These are phyloP conservation scores for Lepidium aucheri DNA, from an alignment of 345 rosid genomes.

Conservation along the genomic window DNA sequence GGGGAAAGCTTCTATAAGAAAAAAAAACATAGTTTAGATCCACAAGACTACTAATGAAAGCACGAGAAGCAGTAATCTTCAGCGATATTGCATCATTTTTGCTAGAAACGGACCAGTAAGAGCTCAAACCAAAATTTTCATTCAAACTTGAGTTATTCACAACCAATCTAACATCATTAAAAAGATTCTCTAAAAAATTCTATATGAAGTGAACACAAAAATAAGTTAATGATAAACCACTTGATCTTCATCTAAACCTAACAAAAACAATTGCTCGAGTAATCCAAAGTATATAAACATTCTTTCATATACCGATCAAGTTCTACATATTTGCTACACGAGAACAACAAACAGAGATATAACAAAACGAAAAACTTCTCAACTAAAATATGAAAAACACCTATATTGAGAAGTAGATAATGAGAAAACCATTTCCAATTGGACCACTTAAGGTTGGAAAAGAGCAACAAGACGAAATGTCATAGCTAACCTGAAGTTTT, in stretches of 20 bases:
- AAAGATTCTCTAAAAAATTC: not conserved
- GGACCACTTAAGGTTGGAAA: not conserved
- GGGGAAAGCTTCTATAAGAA: not conserved
- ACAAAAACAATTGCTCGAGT: not conserved
- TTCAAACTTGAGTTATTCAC: not conserved
- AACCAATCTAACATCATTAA: not conserved
- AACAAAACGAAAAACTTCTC: not conserved
- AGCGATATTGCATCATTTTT: not conserved
- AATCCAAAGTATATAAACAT: not conserved
- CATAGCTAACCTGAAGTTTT: not conserved
- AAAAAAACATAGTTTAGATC: not conserved
- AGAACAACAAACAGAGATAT: not conserved
- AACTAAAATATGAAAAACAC: not conserved
- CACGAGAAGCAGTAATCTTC: not conserved
- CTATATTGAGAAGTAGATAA: not conserved
- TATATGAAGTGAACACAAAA: not conserved
- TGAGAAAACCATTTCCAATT: not conserved
- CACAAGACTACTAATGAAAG: not conserved
- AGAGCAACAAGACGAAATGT: not conserved
- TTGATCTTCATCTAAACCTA: not conserved
- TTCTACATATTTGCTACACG: not conserved
- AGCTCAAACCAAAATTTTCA: not conserved
- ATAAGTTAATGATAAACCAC: not conserved
- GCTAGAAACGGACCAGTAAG: not conserved
- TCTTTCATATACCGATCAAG: not conserved